Conservation (phyloP, 345 rosid genomes). For the Citropsis articulata region DNA sequence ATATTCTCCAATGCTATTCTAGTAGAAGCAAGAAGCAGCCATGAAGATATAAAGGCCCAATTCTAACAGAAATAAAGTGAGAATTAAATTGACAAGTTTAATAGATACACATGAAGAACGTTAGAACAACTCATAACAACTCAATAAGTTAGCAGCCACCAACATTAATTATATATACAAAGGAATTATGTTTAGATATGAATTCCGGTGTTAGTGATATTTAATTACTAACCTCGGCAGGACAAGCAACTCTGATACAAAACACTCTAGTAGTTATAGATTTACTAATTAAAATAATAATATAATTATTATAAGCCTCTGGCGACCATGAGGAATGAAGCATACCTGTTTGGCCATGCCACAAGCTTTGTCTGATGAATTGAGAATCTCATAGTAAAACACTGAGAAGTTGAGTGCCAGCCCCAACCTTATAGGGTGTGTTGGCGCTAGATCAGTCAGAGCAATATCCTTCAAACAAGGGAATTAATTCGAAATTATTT, state of each 20-base stretch:
- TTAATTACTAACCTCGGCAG: neutral
- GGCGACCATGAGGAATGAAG: neutral
- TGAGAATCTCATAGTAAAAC: constrained; percentile 43
- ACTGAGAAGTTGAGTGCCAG: constrained; percentile 43
- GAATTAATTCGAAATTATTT: neutral
- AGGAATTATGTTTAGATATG: neutral
- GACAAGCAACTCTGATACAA: neutral
- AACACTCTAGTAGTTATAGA: neutral
- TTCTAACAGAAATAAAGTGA: neutral
- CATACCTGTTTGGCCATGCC: constrained; percentile 32
- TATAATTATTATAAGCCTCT: neutral
- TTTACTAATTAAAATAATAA: neutral
- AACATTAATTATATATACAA: neutral
- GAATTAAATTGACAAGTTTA: neutral
- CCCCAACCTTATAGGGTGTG: constrained; percentile 39
- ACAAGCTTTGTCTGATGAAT: constrained; percentile 38
- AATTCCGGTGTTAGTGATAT: neutral
- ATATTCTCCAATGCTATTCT: too few species aligned
- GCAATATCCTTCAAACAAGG: constrained; percentile 29
- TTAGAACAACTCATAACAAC: neutral
- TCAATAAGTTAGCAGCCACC: neutral
- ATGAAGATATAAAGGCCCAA: neutral
- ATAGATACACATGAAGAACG: neutral
- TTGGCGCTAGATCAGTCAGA: constrained; percentile 27
- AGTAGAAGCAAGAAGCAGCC: too few species aligned